Evolutionary conservation across 345 rosid genomes (phyloP).

Genomic region (Citrus unshiu): DNA sequence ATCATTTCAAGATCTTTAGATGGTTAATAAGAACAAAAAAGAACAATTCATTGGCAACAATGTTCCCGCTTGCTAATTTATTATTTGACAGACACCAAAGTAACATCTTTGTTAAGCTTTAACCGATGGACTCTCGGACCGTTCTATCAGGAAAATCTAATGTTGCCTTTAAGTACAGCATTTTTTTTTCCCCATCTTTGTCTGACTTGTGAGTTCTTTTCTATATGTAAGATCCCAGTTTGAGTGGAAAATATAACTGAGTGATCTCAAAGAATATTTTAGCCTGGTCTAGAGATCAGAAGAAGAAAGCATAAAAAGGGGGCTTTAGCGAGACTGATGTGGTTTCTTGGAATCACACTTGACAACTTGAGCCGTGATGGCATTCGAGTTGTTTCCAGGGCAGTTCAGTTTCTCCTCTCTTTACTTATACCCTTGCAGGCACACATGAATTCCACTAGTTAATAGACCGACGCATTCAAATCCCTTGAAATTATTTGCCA

Average conservation of each 20-base stretch:
- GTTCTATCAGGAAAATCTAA: too few relatives aligned
- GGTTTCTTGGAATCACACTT: neutral
- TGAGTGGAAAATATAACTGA: neutral
- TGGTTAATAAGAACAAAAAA: too few relatives aligned
- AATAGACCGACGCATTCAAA: neutral
- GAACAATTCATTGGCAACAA: too few relatives aligned
- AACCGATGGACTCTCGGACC: too few relatives aligned
- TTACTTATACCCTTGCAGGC: too few relatives aligned
- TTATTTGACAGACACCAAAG: too few relatives aligned
- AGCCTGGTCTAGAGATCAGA: neutral
- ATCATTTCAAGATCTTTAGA: too few relatives aligned
- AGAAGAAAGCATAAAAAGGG: neutral
- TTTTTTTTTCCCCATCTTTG: neutral
- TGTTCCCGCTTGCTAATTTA: too few relatives aligned
- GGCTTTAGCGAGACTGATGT: neutral
- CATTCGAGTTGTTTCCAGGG: neutral
- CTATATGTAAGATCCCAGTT: neutral
- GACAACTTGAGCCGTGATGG: neutral
- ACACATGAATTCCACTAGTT: neutral
- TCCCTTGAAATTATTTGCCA: neutral
- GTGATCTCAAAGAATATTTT: neutral
- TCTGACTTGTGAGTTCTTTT: neutral
- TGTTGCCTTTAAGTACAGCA: neutral
- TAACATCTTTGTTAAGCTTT: too few relatives aligned
- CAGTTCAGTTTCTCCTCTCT: neutral